Base-by-base conservation (phyloP, 202 grass and related monocot genomes). In the Schoenoplectus triqueter region DNA sequence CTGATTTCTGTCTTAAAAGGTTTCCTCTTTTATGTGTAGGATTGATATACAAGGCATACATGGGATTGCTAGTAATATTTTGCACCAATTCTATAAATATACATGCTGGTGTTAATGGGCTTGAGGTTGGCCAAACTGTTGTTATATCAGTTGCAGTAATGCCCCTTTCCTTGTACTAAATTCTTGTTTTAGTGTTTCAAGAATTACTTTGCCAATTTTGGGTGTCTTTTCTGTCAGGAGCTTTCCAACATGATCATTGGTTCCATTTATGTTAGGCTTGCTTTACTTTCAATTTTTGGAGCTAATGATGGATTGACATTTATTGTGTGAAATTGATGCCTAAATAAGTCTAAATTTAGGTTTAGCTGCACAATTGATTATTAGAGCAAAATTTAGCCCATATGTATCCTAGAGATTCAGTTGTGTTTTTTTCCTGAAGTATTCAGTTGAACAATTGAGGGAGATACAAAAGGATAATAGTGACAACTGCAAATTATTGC, bases 61-160 rank as follows among this genome's bases (percentile, higher is more conserved):
- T 99, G 96, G 84, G 89, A 44, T 82, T 99, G 86, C 66, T 95
- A 89, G 96, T 91, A 71, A 91, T 99, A 9, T 99, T 99, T 60
- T 99, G 96, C 78, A 95, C 93, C 88, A 99, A 99, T 86, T 93
- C 96, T 19, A 99, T 99, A 80, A 99, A 99, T 62, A 99, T 99
- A 87, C 96, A 99, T 78, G 96, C 96, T 57, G 96, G 96, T 41
- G 66, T 99, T 86, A 99, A 99, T 88, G 96, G 96, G 18, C 91
- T 99, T 64, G 96, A 99, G 92, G 88, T 90, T 60, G 96, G 93
- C 54, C 96, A 99, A 84, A 94, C 96, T 59, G 86, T 99, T 78
- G 91, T 99, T 75, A 62, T 62, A 62, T 62, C 59, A 62, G 17
- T 62, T 62, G 59, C 59, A 6, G 96, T 99, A 94, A 92, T 81